Percentiles rank a stretch among this genome's conserved stretches.
Conservation (phyloP, 2,329 filamentous ascomycete species). For the Passalora sequoiae region DNA sequence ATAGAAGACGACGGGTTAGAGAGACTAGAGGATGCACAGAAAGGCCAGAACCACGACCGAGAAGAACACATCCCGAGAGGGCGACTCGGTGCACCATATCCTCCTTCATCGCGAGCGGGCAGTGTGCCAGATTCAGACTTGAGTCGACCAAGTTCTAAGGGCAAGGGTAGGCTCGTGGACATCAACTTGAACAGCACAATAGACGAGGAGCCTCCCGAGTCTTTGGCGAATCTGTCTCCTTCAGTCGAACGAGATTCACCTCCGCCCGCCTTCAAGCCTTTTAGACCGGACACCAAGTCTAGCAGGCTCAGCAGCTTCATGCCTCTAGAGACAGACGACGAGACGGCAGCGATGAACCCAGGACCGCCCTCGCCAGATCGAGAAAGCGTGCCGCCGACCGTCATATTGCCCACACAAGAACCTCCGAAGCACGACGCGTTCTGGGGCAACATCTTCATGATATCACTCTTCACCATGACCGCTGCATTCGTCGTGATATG, state of each 20-base stretch:
- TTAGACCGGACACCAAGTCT: slow-evolving; percentile 42
- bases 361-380: slow-evolving; percentile 46
- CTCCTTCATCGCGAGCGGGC: slow-evolving; percentile 34
- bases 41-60: slow-evolving; percentile 35
- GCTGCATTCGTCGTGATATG: slow-evolving; percentile 86
- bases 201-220: slow-evolving; percentile 39
- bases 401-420: slow-evolving; percentile 58
- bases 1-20: slow-evolving; percentile 60
- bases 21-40: slow-evolving; percentile 37
- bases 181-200: slow-evolving; percentile 70
- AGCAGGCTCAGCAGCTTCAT: slow-evolving; percentile 41
- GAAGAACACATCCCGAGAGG: slow-evolving; percentile 37
- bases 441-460: slow-evolving; percentile 85
- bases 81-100: slow-evolving; percentile 35
- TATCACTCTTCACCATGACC: slow-evolving; percentile 75
- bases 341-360: slow-evolving; percentile 42
- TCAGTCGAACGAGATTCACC: slow-evolving; percentile 41
- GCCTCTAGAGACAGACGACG: slow-evolving; percentile 50
- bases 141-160: slow-evolving; percentile 47
- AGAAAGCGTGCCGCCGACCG: slow-evolving; percentile 53
- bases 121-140: slow-evolving; percentile 40
- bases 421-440: slow-evolving; percentile 81
- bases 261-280: slow-evolving; percentile 52
- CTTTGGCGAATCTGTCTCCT: slow-evolving; percentile 33
- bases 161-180: slow-evolving; percentile 71